A percentile compares a stretch with the other conserved stretches of the same genome.
phyloP scores from a whole-genome alignment of 2,329 filamentous ascomycete genomes.

The Ascochyta viciae-villosae region DNA sequence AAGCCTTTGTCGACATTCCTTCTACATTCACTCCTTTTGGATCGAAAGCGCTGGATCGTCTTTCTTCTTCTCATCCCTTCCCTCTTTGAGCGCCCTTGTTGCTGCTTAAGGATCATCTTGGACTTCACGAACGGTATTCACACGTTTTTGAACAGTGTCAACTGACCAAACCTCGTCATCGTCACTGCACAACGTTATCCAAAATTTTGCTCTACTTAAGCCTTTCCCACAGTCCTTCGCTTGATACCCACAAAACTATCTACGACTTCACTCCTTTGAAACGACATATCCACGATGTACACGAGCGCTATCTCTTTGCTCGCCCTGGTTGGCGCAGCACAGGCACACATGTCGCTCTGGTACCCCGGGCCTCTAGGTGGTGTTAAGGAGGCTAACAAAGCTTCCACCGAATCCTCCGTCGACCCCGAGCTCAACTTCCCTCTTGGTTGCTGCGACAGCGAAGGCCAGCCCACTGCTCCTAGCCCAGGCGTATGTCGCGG shows the following conservation, averaged over 20 bases:
- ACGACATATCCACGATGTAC: constrained; percentile 30
- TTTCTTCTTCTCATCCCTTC: constrained; percentile 24
- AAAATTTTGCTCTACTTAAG: constrained; percentile 19
- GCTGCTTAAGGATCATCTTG: constrained; percentile 16
- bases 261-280: constrained; percentile 18
- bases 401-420: constrained; percentile 21
- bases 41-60: constrained; percentile 41
- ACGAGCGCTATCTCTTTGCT: constrained; percentile 35
- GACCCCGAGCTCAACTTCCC: constrained; percentile 51
- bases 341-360: constrained; percentile 53
- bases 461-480: constrained; percentile 42
- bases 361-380: constrained; percentile 54
- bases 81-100: constrained; percentile 32
- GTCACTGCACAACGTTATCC: constrained; percentile 14
- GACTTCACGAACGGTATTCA: constrained; percentile 13
- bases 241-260: constrained; percentile 16
- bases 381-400: constrained; percentile 52
- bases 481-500: constrained; percentile 52
- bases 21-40: constrained; percentile 38
- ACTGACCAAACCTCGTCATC: constrained; percentile 16
- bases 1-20: constrained; percentile 42
- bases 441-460: constrained; percentile 54
- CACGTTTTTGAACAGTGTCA: constrained; percentile 24
- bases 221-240: constrained; percentile 8
- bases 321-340: constrained; percentile 37